These are phyloP conservation scores for Colletotrichum sp. DNA, from an alignment of 2,329 filamentous ascomycete species.

Conservation along the genomic window DNA sequence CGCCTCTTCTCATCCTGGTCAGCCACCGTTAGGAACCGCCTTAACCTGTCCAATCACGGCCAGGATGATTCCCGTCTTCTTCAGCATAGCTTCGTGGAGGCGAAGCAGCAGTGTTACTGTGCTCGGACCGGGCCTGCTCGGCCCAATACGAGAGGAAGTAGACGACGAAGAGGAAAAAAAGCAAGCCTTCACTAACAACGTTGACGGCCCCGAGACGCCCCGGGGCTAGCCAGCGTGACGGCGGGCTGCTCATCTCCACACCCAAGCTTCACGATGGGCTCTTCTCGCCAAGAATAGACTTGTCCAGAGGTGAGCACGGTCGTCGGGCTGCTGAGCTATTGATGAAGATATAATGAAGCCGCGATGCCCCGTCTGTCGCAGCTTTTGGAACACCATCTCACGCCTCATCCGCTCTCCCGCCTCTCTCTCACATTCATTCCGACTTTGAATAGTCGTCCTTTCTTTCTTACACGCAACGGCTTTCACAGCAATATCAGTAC, in stretches of 20 bases:
- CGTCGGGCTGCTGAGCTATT: not conserved
- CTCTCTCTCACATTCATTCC: not conserved
- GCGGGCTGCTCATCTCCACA: constrained; percentile 2
- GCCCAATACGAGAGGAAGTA: not conserved
- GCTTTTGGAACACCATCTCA: not conserved
- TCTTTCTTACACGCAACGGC: not conserved
- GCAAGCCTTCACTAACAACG: not conserved
- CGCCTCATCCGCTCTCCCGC: not conserved
- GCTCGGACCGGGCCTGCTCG: not conserved
- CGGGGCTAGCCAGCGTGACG: not conserved
- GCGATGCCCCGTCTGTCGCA: not conserved
- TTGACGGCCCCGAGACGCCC: constrained; percentile 8
- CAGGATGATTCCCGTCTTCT: not conserved
- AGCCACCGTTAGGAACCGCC: not conserved
- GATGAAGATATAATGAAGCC: constrained; percentile 9
- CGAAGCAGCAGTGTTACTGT: not conserved
- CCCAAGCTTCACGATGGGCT: not conserved
- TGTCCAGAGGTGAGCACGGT: not conserved
- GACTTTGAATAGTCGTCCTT: not conserved
- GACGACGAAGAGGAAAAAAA: not conserved
- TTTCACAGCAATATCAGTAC: not conserved
- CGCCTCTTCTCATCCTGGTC: not conserved
- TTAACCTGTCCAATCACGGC: not conserved
- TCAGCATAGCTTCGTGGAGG: not conserved
- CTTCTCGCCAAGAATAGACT: constrained; percentile 1